These are phyloP conservation scores for Osmozyma mogii DNA, from an alignment of 805 yeast species.

Conservation along the genomic window DNA sequence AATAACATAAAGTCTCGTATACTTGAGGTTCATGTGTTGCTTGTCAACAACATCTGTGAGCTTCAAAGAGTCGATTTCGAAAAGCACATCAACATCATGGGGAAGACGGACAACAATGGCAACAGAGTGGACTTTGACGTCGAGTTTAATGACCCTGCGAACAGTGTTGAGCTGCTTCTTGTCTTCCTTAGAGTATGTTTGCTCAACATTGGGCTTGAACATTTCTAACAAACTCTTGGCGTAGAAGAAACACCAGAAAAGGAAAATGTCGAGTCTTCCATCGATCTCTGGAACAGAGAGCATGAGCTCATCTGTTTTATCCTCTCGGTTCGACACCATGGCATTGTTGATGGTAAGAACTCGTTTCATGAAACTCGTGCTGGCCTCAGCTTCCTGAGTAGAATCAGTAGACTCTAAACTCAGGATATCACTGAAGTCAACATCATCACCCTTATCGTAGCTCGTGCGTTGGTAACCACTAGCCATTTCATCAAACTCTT, in stretches of 20 bases:
- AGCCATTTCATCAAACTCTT: slow-evolving; percentile 25
- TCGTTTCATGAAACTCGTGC: slow-evolving; percentile 23
- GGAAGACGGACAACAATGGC: slow-evolving; percentile 39
- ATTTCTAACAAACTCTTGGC: slow-evolving; percentile 26
- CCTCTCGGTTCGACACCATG: slow-evolving; percentile 16
- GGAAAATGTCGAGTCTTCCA: slow-evolving; percentile 31
- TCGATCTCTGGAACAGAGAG: slow-evolving; percentile 29
- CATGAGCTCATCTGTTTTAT: slow-evolving; percentile 20
- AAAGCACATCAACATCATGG: slow-evolving; percentile 36
- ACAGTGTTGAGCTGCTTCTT: slow-evolving; percentile 14
- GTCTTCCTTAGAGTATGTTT: slow-evolving; percentile 19
- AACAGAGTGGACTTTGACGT: slow-evolving; percentile 23
- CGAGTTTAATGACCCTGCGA: slow-evolving; percentile 19
- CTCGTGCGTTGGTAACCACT: no score
- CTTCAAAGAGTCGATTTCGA: slow-evolving; percentile 34
- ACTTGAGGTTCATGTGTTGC: slow-evolving; percentile 25
- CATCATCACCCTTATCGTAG: slow-evolving; percentile 12
- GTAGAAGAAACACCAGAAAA: slow-evolving; percentile 35
- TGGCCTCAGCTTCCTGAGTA: slow-evolving; percentile 7
- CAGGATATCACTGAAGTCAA: slow-evolving; percentile 23
- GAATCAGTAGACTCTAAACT: slow-evolving; percentile 18
- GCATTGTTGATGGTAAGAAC: slow-evolving; percentile 24
- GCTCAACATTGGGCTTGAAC: slow-evolving; percentile 26
- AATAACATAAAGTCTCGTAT: slow-evolving; percentile 38
- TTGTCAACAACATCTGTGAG: slow-evolving; percentile 18